Evolutionary conservation across 192 early-diverging fungal genomes (phyloP).

Genomic region (Umbelopsis sp.): DNA sequence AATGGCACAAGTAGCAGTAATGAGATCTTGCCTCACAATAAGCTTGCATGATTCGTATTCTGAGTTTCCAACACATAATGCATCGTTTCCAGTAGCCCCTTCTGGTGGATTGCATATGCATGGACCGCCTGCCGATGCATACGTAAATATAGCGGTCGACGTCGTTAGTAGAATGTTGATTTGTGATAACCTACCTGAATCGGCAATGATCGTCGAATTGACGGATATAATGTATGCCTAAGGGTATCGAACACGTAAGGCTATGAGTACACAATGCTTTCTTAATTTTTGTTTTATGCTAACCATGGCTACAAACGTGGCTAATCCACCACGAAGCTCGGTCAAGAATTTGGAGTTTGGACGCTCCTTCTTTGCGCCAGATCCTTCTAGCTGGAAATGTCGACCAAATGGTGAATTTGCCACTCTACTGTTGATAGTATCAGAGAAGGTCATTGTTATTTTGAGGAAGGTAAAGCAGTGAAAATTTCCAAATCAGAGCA

Average conservation of each 20-base stretch:
- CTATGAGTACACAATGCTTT: background rate
- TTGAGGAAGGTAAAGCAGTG: background rate
- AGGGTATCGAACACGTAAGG: background rate
- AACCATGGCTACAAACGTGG: conserved; percentile 47
- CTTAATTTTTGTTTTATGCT: conserved; percentile 34
- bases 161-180: too few species aligned
- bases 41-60: conserved; percentile 65
- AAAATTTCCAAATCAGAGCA: background rate
- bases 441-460: conserved; percentile 49
- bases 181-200: conserved; percentile 38
- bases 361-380: conserved; percentile 56
- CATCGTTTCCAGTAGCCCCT: conserved; percentile 37
- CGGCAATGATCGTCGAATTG: conserved; percentile 72
- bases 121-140: conserved; percentile 54
- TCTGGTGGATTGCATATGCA: conserved; percentile 62
- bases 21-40: conserved; percentile 64
- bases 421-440: conserved; percentile 53
- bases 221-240: conserved; percentile 48
- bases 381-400: conserved; percentile 65
- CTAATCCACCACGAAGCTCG: conserved; percentile 64
- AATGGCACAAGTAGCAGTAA: conserved; percentile 72
- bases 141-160: background rate
- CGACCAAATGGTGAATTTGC: conserved; percentile 59
- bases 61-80: conserved; percentile 55
- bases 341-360: conserved; percentile 61